phyloP scores from a whole-genome alignment of 202 grass and related monocot species.

The Elaeis oleifera region DNA sequence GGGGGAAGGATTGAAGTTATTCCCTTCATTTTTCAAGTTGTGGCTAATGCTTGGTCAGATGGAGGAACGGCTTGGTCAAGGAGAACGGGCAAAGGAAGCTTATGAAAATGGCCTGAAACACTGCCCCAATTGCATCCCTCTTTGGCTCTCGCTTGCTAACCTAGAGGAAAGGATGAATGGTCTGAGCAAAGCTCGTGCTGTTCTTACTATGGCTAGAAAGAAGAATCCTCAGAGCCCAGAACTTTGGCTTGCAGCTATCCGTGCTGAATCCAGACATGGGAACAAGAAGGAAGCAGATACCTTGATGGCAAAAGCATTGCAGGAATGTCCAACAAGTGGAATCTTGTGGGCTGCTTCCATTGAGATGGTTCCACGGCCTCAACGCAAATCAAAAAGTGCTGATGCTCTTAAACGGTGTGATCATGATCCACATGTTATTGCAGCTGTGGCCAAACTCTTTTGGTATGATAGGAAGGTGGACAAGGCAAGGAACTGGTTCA shows the following conservation, averaged over 20 bases:
- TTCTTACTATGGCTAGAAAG: conserved; percentile 85
- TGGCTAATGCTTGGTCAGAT: conserved; percentile 97
- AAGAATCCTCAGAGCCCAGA: conserved; percentile 79
- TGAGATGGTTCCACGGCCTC: conserved; percentile 72
- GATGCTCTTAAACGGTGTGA: conserved; percentile 76
- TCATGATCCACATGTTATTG: conserved; percentile 75
- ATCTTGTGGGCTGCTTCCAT: conserved; percentile 78
- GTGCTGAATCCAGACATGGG: conserved; percentile 62
- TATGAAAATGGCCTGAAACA: conserved; percentile 73
- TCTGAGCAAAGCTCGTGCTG: conserved; percentile 75
- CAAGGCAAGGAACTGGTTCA: conserved; percentile 73
- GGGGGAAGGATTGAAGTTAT: conserved; percentile 74
- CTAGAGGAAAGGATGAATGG: conserved; percentile 76
- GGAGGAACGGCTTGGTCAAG: conserved; percentile 60
- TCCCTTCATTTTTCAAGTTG: conserved; percentile 77
- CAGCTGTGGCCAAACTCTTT: conserved; percentile 79
- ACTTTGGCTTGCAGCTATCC: conserved; percentile 83
- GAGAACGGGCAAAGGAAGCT: conserved; percentile 51
- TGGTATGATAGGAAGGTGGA: conserved; percentile 82
- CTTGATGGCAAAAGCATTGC: conserved; percentile 75
- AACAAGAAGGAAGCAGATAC: conserved; percentile 80
- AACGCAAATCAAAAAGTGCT: conserved; percentile 59
- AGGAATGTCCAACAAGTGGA: conserved; percentile 84
- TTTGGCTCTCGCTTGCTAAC: conserved; percentile 75
- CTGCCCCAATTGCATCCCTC: conserved; percentile 58